Conservation (phyloP, 1,284 basidiomycete genomes). For the Microbotryum violaceum region DNA sequence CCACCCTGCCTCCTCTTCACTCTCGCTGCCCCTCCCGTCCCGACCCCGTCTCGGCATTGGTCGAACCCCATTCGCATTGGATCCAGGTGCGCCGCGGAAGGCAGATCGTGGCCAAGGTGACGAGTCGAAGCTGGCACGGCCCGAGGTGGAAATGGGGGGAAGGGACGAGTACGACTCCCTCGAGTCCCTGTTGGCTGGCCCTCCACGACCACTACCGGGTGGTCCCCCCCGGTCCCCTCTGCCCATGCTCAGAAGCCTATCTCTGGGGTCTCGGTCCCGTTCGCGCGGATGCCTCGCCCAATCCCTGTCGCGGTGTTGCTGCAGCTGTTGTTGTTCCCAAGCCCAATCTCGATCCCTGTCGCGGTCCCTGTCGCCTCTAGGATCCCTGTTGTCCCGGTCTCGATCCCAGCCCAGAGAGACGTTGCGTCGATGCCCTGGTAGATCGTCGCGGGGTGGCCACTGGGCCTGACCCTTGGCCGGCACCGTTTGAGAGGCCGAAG, state of each 20-base stretch:
- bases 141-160: not conserved
- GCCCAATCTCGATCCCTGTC: not conserved
- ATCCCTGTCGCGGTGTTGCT: too few relatives aligned
- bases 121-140: too few relatives aligned
- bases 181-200: not conserved
- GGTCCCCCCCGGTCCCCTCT: not conserved
- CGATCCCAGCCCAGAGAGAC: conserved; percentile 8
- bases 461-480: not conserved
- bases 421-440: conserved; percentile 12
- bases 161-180: not conserved
- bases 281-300: not conserved
- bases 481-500: not conserved
- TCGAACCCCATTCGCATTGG: too few relatives aligned
- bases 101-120: too few relatives aligned
- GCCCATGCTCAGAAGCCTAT: not conserved
- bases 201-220: not conserved
- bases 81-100: too few relatives aligned
- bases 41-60: too few relatives aligned
- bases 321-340: not conserved
- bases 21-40: too few relatives aligned
- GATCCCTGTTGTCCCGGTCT: conserved; percentile 20
- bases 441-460: not conserved
- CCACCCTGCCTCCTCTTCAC: too few relatives aligned
- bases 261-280: not conserved
- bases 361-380: conserved; percentile 11